phyloP scores from a whole-genome alignment of 2,329 filamentous ascomycete genomes.

The Phialophora chinensis region DNA sequence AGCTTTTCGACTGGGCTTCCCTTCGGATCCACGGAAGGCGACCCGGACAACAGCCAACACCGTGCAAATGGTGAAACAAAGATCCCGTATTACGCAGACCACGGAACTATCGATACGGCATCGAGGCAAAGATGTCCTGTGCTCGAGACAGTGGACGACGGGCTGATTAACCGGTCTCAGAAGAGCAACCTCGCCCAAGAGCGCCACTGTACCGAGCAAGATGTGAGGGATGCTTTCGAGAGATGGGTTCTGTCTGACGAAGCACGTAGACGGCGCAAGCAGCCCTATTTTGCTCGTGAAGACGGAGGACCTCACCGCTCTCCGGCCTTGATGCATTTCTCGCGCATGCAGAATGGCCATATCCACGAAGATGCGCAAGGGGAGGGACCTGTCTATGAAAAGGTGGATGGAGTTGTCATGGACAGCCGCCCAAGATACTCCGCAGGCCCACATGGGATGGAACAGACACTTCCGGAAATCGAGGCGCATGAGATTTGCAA shows the following conservation, averaged over 20 bases:
- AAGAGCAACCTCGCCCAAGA: neutral
- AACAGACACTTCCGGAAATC: slow-evolving; percentile 6
- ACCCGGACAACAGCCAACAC: neutral
- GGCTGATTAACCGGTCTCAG: neutral
- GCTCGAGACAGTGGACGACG: neutral
- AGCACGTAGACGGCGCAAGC: neutral
- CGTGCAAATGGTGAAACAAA: neutral
- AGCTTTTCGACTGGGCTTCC: neutral
- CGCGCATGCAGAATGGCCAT: neutral
- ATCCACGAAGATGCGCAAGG: neutral
- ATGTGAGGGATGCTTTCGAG: slow-evolving; percentile 6
- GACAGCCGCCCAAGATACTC: neutral
- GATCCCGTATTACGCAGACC: neutral
- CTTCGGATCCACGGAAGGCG: neutral
- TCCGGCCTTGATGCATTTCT: neutral
- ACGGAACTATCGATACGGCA: neutral
- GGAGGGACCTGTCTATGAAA: neutral
- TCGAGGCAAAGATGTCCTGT: neutral
- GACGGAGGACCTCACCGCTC: neutral
- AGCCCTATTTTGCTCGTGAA: neutral
- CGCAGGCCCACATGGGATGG: neutral
- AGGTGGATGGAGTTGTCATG: neutral
- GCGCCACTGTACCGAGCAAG: neutral
- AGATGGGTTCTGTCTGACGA: neutral
- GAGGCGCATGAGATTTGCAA: slow-evolving; percentile 1